Evolutionary conservation across 352 stramenopile genomes (phyloP).

Genomic region (Globisporangium barbulae): DNA sequence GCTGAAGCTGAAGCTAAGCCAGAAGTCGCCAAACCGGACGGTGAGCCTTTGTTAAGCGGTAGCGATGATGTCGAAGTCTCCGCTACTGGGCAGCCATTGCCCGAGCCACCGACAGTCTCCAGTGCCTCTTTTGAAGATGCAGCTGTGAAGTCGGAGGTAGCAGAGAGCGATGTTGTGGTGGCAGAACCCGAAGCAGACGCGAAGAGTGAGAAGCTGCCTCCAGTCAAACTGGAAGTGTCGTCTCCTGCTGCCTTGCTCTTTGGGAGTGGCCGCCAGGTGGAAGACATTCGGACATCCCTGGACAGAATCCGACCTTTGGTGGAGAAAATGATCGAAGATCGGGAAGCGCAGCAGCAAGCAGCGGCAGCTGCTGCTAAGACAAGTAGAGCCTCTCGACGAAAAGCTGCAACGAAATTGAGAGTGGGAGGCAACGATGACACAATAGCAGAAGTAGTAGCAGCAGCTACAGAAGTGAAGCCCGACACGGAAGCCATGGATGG

Average conservation of each 20-base stretch:
- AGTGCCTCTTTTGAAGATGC: background rate
- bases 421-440: background rate
- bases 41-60: background rate
- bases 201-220: background rate
- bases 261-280: slow-evolving; percentile 31
- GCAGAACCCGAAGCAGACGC: background rate
- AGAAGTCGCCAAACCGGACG: background rate
- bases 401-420: background rate
- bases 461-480: background rate
- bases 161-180: background rate
- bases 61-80: background rate
- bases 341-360: background rate
- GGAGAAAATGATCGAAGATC: slow-evolving; percentile 4
- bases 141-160: background rate
- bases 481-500: background rate
- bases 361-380: background rate
- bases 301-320: slow-evolving; percentile 20
- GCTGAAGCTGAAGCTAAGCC: background rate
- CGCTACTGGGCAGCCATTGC: background rate
- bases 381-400: background rate
- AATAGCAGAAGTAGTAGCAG: background rate
- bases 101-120: background rate
- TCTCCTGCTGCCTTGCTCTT: slow-evolving; percentile 22
- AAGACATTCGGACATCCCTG: slow-evolving; percentile 56
- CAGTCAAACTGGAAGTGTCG: background rate